A percentile compares a stretch with the other conserved stretches of the same genome.
These are phyloP conservation scores for Diaporthe caulivora DNA, from an alignment of 2,329 filamentous ascomycete genomes.

Conservation along the genomic window DNA sequence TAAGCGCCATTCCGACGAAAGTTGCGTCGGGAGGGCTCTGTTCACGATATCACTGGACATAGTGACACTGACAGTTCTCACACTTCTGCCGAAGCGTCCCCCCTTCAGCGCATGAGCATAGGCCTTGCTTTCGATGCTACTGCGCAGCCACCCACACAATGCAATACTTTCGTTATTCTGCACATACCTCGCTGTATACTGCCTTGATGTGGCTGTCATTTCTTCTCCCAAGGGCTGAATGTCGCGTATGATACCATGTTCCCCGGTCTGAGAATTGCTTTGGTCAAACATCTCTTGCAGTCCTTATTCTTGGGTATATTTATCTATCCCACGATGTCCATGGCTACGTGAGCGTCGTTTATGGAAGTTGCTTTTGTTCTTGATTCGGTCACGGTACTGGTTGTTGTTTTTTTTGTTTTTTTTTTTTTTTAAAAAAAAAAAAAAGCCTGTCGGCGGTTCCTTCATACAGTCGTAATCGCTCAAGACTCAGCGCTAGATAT, in stretches of 20 bases:
- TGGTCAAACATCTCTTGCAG: neutral
- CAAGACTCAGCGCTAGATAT: too few species aligned
- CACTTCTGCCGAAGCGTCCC: neutral
- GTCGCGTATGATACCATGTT: neutral
- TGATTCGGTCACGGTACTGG: too few species aligned
- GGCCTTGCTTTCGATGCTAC: neutral
- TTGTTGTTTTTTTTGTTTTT: too few species aligned
- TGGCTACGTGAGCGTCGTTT: neutral
- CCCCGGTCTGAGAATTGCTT: neutral
- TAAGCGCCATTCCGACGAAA: neutral
- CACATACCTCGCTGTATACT: neutral
- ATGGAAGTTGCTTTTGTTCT: too few species aligned
- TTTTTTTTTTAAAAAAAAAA: too few species aligned
- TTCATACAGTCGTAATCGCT: too few species aligned
- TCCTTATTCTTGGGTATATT: neutral
- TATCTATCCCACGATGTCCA: neutral
- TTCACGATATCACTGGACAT: neutral
- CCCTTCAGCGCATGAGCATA: neutral
- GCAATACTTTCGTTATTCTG: neutral
- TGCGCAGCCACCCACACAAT: neutral
- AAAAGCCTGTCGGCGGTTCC: too few species aligned
- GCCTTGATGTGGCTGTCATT: too few species aligned
- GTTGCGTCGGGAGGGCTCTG: neutral
- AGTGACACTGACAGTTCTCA: neutral
- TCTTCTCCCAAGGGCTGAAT: neutral